These are phyloP conservation scores for Ascocoryne sarcoides DNA, from an alignment of 2,329 filamentous ascomycete species.

Conservation along the genomic window DNA sequence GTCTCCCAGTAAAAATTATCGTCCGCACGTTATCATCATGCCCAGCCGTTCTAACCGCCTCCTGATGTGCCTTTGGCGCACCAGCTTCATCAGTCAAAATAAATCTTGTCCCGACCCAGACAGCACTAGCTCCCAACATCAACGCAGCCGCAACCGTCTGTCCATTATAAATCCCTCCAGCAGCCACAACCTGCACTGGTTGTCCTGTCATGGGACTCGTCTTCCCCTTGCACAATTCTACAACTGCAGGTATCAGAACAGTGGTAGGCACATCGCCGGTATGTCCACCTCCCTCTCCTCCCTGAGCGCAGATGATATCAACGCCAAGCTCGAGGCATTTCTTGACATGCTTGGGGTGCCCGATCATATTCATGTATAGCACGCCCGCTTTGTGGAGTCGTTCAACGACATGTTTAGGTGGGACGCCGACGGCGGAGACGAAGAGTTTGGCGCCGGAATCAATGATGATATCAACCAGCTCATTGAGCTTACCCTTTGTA, in stretches of 20 bases:
- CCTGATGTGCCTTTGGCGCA: conserved; percentile 87
- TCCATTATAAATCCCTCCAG: conserved; percentile 89
- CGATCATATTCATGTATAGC: conserved; percentile 99
- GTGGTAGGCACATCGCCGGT: conserved; percentile 87
- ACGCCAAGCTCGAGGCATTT: conserved; percentile 89
- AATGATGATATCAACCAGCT: conserved; percentile 87
- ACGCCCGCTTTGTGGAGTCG: conserved; percentile 80
- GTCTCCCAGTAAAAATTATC: conserved; percentile 96
- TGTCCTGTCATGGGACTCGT: conserved; percentile 81
- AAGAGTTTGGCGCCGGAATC: conserved; percentile 86
- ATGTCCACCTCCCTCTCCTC: conserved; percentile 94
- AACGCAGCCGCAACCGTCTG: conserved; percentile 81
- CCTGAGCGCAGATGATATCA: conserved; percentile 97
- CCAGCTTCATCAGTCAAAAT: conserved; percentile 90
- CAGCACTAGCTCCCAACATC: conserved; percentile 84
- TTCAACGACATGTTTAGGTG: conserved; percentile 81
- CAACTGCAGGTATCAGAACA: conserved; percentile 86
- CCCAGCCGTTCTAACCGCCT: conserved; percentile 81
- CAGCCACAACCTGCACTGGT: conserved; percentile 85
- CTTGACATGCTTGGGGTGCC: conserved; percentile 96
- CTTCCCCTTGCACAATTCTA: conserved; percentile 68
- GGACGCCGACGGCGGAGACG: conserved; percentile 92
- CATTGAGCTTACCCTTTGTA: conserved; percentile 95
- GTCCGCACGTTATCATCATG: conserved; percentile 96
- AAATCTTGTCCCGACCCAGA: conserved; percentile 97